These are phyloP conservation scores for Phaffomyces opuntiae DNA, from an alignment of 805 yeast species.

Conservation along the genomic window DNA sequence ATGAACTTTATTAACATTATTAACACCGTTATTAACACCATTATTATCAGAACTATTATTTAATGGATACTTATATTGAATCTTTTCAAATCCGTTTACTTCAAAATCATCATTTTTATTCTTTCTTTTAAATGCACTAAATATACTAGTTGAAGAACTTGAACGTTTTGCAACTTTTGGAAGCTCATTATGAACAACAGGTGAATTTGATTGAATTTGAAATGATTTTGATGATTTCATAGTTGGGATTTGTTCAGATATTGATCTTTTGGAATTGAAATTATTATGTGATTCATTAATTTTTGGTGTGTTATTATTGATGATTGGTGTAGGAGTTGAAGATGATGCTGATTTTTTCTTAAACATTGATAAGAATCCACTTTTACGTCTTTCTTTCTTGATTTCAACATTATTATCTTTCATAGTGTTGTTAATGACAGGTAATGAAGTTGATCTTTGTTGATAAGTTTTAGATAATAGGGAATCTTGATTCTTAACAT, in stretches of 20 bases:
- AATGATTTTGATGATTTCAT: constrained; percentile 13
- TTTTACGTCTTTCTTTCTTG: constrained; percentile 11
- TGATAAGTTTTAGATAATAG: constrained; percentile 5
- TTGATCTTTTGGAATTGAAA: constrained; percentile 12
- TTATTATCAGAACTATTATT: too few relatives aligned
- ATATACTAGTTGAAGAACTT: constrained; percentile 19
- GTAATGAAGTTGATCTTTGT: constrained; percentile 21
- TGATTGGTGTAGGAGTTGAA: too few relatives aligned
- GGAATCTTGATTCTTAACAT: not conserved
- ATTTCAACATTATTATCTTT: not conserved
- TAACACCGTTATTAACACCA: too few relatives aligned
- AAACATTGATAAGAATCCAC: constrained; percentile 20
- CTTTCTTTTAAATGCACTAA: constrained; percentile 21
- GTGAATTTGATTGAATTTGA: constrained; percentile 1
- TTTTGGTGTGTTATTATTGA: not conserved
- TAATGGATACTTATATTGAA: not conserved
- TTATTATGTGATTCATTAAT: not conserved
- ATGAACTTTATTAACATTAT: too few relatives aligned
- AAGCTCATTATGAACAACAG: not conserved
- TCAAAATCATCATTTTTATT: not conserved
- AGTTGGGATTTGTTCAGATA: constrained; percentile 9
- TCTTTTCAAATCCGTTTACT: not conserved
- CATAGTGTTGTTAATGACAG: constrained; percentile 7
- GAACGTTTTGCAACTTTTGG: constrained; percentile 18
- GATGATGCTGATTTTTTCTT: constrained; percentile 14